Percentiles rank a stretch among this genome's conserved stretches.
phyloP scores from a whole-genome alignment of 495 filamentous ascomycete genomes.

The Podospora fimiseda region DNA sequence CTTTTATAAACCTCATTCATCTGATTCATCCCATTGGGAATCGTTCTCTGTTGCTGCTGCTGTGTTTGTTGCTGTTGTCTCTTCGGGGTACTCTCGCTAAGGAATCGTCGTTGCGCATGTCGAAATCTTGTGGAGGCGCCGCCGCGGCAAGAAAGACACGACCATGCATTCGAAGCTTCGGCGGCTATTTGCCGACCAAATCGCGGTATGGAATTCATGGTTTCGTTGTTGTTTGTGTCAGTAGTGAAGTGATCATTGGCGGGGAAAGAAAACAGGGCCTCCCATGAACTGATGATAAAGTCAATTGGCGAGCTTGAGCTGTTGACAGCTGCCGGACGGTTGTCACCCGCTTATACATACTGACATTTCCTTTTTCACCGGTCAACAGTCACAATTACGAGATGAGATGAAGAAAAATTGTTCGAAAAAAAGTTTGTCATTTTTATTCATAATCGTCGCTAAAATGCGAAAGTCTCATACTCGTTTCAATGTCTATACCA shows the following conservation, averaged over 20 bases:
- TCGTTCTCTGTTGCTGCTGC: slow-evolving; percentile 14
- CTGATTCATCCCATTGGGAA: slow-evolving; percentile 46
- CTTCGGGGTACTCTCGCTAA: slow-evolving; percentile 14
- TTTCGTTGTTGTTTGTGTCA: neutral
- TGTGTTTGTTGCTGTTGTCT: slow-evolving; percentile 14
- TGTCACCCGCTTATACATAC: neutral
- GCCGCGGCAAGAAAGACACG: slow-evolving; percentile 18
- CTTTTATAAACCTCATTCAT: slow-evolving; percentile 49
- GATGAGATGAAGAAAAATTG: no score
- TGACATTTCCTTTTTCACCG: no score
- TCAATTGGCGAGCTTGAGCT: neutral
- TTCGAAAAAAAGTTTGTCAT: no score
- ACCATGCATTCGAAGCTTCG: slow-evolving; percentile 5
- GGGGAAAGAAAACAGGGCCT: no score
- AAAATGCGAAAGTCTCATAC: no score
- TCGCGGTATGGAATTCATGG: slow-evolving; percentile 22
- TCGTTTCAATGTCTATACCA: no score
- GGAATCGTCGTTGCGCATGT: slow-evolving; percentile 13
- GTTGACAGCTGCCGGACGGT: neutral
- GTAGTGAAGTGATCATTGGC: no score
- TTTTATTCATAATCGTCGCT: no score
- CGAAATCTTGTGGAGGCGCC: neutral
- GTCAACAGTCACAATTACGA: no score
- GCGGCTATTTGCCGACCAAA: slow-evolving; percentile 8
- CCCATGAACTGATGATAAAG: no score